Conservation (phyloP, 192 early-diverging fungal species). For the Lobosporangium transversale region DNA sequence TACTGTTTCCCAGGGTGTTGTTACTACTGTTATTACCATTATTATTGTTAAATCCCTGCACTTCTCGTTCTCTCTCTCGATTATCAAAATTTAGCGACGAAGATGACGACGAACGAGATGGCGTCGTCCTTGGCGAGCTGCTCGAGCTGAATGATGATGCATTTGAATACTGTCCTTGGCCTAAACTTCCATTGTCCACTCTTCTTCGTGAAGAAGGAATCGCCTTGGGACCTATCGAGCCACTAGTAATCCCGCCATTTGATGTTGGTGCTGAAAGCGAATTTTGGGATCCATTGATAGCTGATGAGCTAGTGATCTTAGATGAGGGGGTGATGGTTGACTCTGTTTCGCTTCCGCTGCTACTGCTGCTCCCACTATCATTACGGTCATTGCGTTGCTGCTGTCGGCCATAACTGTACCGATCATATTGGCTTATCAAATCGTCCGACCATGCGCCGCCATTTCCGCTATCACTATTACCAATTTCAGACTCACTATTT, state of each 20-base stretch:
- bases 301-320: no score
- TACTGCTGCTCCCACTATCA: constrained; percentile 10
- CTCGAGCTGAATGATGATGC: constrained; percentile 36
- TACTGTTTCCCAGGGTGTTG: background rate
- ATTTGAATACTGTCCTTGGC: constrained; percentile 14
- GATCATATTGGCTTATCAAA: background rate
- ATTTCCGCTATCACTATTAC: background rate
- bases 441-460: constrained; percentile 5
- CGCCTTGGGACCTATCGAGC: constrained; percentile 11
- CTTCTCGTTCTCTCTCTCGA: background rate
- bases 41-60: background rate
- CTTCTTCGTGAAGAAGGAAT: constrained; percentile 10
- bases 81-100: constrained; percentile 27
- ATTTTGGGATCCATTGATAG: no score
- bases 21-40: background rate
- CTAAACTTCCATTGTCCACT: background rate
- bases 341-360: constrained; percentile 34
- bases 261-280: constrained; percentile 11
- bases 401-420: constrained; percentile 6
- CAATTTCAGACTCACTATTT: background rate
- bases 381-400: background rate
- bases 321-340: constrained; percentile 29
- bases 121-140: constrained; percentile 25
- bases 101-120: constrained; percentile 42
- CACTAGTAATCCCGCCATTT: background rate